Base-by-base conservation (phyloP, 2,329 filamentous ascomycete genomes). In the Botryosphaeria dothidea region DNA sequence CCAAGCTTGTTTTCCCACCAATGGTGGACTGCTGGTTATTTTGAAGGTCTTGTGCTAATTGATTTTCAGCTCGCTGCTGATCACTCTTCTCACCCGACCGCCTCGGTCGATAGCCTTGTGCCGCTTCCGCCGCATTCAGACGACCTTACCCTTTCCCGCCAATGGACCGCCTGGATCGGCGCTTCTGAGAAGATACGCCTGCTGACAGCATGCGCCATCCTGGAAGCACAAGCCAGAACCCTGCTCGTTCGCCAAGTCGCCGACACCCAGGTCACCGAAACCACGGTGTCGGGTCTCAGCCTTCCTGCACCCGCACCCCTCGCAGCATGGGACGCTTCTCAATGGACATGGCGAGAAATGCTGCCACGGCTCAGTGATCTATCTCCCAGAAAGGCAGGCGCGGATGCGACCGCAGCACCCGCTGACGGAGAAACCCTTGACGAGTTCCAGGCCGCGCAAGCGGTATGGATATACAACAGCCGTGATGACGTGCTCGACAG, bases 161-260 rank as follows among this genome's bases (percentile, higher is more conserved):
- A 67, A 34, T 79, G 77, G 77, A 46, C 51, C 0, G 70, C 71
- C 23, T 80, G 77, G 77, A 68, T 75, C 11, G 66, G 71, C 21
- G 65, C 74, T 2, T 70, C 72, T 8, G 69, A 68, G 21, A 75
- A 70, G 66, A 75, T 76, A 65, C 77, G 76, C 7, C 69, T 82
- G 3, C 72, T 82, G 3, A 64, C 77, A 13, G 75, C 77, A 11
- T 82, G 78, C 70, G 80, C 77, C 62, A 70, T 81, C 25, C 70
- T 83, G 9, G 79, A 81, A 57, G 73, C 72, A 8, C 77, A 81
- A 65, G 45, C 41, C n/a, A 34, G 27, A n/a, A 58, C 43, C 52
- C 51, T 65, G n/a, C 51, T 65, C 15, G 11, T 51, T 29, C 62
- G 62, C 52, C 43, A 45, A 27, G 62, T 25, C 41, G 34, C 52